Base-by-base conservation (phyloP, 164 flowering plant species). In the Vitis labrusca region DNA sequence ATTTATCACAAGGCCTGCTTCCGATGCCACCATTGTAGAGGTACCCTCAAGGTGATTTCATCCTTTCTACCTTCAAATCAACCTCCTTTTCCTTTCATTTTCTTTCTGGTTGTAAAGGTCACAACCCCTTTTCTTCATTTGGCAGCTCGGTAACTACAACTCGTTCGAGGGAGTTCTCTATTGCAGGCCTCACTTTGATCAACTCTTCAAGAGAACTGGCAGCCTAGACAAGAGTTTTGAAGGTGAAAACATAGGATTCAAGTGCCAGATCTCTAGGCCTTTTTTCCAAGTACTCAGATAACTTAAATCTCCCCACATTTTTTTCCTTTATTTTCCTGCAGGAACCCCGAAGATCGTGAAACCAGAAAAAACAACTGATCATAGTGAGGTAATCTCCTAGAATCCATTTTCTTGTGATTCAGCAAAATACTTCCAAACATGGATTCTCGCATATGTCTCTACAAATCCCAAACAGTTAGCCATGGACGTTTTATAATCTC, bases 151-250 rank as follows among this genome's bases (percentile, higher is more conserved):
- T 74, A 91, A 93, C 84, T 93, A 75, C 81, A 83, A 84, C 75
- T 93, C 98, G 64, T 91, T 93, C 61, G 98, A 93, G 72, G 98
- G 98, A 23, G 98, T 93, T 67, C 86, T 93, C 12, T 93, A 93
- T 71, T 93, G 98, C 85, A 87, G 93, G 75, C 98, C 97, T 67
- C 98, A 93, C 77, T 93, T 81, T 63, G 98, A 93, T 81, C 98
- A 93, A 71, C 83, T 86, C 69, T 91, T 89, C 85, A 93, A 93
- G 80, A 75, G 92, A 80, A 93, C 98, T 58, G 98, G 98, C 51
- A 91, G 98, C 65, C 84, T 93, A 10, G 98, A 91, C 69, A 92
- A 91, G 76, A 93, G 98, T 73, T 93, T 93, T 65, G 97, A 93
- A 81, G 98, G 98, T 91, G 74, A 59, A n/a, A 8, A 23, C 27